Percentiles rank a stretch among this genome's conserved stretches.
phyloP scores from a whole-genome alignment of 2,329 filamentous ascomycete genomes.

The Sarocladiaceae sp. region DNA sequence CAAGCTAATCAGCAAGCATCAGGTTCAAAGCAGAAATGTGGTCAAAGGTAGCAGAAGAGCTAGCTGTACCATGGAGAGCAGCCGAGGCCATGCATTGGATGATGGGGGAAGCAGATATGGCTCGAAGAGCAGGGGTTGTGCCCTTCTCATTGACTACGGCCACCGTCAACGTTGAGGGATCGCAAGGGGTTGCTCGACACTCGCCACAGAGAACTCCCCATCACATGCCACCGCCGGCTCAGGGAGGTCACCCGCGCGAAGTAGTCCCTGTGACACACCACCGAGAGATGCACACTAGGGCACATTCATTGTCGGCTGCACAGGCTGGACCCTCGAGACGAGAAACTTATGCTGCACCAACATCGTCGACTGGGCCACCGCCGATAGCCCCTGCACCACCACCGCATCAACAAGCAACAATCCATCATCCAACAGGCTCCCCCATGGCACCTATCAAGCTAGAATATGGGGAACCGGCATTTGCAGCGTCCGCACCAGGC shows the following conservation, averaged over 20 bases:
- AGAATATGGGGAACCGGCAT: neutral
- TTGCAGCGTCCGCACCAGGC: slow-evolving; percentile 17
- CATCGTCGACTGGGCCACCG: slow-evolving; percentile 21
- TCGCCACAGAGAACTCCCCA: slow-evolving; percentile 27
- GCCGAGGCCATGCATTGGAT: slow-evolving; percentile 99
- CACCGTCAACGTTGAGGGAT: slow-evolving; percentile 41
- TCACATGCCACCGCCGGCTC: neutral
- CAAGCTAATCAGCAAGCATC: slow-evolving; percentile 11
- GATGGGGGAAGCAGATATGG: slow-evolving; percentile 90
- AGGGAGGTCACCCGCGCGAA: slow-evolving; percentile 34
- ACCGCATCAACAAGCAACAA: slow-evolving; percentile 7
- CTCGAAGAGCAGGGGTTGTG: slow-evolving; percentile 78
- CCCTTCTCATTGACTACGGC: slow-evolving; percentile 77
- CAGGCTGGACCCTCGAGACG: slow-evolving; percentile 30
- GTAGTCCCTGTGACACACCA: slow-evolving; percentile 19
- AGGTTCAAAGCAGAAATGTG: slow-evolving; percentile 99
- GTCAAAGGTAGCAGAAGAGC: slow-evolving; percentile 90
- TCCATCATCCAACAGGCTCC: slow-evolving; percentile 18
- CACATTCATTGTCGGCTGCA: slow-evolving; percentile 21
- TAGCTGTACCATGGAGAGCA: slow-evolving; percentile 90
- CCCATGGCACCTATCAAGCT: slow-evolving; percentile 2
- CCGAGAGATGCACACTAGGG: slow-evolving; percentile 15
- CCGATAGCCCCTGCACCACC: slow-evolving; percentile 2
- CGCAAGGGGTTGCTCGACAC: slow-evolving; percentile 22
- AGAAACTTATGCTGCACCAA: slow-evolving; percentile 29